A percentile compares a stretch with the other conserved stretches of the same genome.
Evolutionary conservation across 139 green algal genomes (phyloP).

Genomic region (Chlamydomonas eustigma): DNA sequence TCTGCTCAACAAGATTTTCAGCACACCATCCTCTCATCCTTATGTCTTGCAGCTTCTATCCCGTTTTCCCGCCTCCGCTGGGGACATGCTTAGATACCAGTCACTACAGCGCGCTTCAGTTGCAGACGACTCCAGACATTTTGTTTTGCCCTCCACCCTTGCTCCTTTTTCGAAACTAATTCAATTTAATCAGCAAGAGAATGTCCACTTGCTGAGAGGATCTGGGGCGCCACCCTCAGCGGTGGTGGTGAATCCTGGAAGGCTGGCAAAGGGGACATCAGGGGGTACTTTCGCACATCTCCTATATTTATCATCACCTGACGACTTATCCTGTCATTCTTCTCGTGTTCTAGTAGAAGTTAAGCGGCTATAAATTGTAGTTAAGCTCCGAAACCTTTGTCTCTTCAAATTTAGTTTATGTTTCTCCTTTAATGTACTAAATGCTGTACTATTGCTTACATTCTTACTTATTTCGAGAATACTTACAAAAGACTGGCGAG

Average conservation of each 20-base stretch:
- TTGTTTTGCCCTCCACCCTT: conserved; percentile 92
- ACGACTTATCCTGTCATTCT: no score
- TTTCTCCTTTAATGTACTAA: no score
- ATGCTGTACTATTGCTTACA: no score
- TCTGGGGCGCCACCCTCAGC: background rate
- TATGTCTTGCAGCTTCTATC: conserved; percentile 78
- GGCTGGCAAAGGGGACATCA: conserved; percentile 61
- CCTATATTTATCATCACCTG: no score
- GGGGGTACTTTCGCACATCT: conserved; percentile 76
- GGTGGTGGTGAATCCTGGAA: conserved; percentile 76
- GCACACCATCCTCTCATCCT: no score
- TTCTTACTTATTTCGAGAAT: no score
- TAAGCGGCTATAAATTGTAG: no score
- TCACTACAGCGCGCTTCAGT: conserved; percentile 42
- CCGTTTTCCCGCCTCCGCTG: conserved; percentile 73
- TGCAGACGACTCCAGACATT: conserved; percentile 74
- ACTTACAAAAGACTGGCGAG: no score
- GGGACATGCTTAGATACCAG: conserved; percentile 72
- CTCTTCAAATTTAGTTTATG: no score
- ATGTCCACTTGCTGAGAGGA: background rate
- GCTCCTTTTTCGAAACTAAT: conserved; percentile 81
- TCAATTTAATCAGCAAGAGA: background rate
- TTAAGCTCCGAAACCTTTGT: no score
- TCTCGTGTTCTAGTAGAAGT: no score
- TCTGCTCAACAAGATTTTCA: no score